Conservation (phyloP, 2,329 filamentous ascomycete genomes). For the Venturia carpophila region DNA sequence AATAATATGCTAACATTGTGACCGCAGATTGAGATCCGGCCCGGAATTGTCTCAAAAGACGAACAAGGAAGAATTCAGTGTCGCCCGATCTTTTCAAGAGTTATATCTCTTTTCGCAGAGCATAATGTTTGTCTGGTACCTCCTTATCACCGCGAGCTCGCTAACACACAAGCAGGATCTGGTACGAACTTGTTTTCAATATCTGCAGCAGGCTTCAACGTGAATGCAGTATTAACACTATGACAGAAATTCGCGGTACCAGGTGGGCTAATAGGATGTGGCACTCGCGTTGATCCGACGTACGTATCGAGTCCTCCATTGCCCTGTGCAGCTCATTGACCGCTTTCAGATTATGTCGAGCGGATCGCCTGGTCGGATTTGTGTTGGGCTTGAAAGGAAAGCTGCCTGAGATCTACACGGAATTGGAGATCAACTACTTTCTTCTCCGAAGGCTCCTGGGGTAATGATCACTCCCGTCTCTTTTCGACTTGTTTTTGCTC, state of each 20-base stretch:
- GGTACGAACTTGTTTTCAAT: no score
- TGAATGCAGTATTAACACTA: no score
- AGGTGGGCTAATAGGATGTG: constrained; percentile 55
- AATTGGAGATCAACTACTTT: constrained; percentile 99
- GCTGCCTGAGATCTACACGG: constrained; percentile 93
- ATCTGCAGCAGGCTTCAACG: no score
- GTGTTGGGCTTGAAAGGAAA: constrained; percentile 90
- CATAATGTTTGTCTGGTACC: constrained; percentile 55
- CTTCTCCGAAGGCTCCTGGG: constrained; percentile 86
- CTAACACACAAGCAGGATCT: no score
- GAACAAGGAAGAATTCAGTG: constrained; percentile 90
- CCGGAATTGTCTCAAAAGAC: constrained; percentile 96
- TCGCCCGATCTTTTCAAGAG: constrained; percentile 91
- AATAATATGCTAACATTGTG: not conserved
- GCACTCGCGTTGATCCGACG: constrained; percentile 93
- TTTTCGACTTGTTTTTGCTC: not conserved
- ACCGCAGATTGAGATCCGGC: constrained; percentile 74
- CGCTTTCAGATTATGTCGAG: constrained; percentile 64
- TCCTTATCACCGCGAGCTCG: no score
- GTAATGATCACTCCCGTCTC: not conserved
- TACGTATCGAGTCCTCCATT: no score
- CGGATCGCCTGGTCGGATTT: constrained; percentile 96
- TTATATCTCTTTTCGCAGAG: constrained; percentile 87
- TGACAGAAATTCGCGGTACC: constrained; percentile 95
- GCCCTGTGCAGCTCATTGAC: no score